Evolutionary conservation across 768 basidiomycete genomes (phyloP).

Genomic region (Boletus bicolor): DNA sequence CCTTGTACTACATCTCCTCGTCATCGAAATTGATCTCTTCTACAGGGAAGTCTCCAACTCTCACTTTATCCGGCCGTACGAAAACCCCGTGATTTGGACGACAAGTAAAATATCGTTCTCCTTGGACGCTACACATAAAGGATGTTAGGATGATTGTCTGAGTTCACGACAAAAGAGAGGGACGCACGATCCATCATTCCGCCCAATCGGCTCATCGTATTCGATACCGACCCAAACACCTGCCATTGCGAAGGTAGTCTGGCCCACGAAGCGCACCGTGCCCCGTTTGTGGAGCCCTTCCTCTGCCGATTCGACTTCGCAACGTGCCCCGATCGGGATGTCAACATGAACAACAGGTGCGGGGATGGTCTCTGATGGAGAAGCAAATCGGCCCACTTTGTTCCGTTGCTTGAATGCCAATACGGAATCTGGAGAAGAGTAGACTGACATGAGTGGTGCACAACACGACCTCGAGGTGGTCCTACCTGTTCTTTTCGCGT

Average conservation of each 20-base stretch:
- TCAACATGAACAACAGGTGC: constrained; percentile 33
- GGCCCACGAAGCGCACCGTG: constrained; percentile 80
- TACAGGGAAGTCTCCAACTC: constrained; percentile 82
- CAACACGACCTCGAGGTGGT: background rate
- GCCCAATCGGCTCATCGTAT: constrained; percentile 94
- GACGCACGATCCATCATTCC: constrained; percentile 91
- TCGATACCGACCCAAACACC: constrained; percentile 89
- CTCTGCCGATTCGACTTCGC: constrained; percentile 74
- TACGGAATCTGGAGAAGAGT: constrained; percentile 64
- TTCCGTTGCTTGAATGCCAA: constrained; percentile 83
- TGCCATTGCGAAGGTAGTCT: constrained; percentile 64
- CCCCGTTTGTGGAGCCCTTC: constrained; percentile 75
- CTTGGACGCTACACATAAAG: constrained; percentile 60
- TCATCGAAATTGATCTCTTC: constrained; percentile 75
- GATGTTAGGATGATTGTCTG: background rate
- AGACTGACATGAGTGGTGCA: constrained; percentile 1
- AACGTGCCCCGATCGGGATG: constrained; percentile 70
- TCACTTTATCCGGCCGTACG: constrained; percentile 78
- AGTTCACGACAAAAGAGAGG: background rate
- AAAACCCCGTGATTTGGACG: constrained; percentile 77
- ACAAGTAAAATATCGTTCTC: constrained; percentile 83
- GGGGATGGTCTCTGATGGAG: constrained; percentile 38
- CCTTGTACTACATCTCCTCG: constrained; percentile 60
- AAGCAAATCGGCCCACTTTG: constrained; percentile 87
- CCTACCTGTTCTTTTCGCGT: constrained; percentile 74